These are phyloP conservation scores for Striga asiatica DNA, from an alignment of 257 asterid genomes.

Conservation along the genomic window DNA sequence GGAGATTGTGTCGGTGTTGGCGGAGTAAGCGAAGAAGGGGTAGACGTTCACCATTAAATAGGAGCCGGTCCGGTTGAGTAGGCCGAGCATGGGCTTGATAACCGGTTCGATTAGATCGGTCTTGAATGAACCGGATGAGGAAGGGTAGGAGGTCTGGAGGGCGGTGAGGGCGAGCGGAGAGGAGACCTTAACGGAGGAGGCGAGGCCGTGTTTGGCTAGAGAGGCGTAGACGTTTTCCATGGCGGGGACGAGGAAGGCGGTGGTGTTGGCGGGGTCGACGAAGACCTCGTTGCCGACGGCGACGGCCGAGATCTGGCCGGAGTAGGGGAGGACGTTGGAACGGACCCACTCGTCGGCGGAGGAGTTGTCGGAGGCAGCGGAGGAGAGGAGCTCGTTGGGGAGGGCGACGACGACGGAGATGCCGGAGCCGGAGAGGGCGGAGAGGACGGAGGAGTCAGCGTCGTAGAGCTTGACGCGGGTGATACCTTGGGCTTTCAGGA, in stretches of 20 bases:
- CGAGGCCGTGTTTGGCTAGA: constrained; percentile 31
- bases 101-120: constrained; percentile 56
- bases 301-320: constrained; percentile 51
- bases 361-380: constrained; percentile 41
- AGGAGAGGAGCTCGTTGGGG: constrained; percentile 63
- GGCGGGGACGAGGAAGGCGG: constrained; percentile 66
- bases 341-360: constrained; percentile 72
- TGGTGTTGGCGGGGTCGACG: constrained; percentile 47
- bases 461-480: constrained; percentile 55
- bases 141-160: constrained; percentile 53
- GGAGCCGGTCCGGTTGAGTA: constrained; percentile 49
- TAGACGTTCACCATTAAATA: constrained; percentile 65
- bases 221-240: constrained; percentile 67
- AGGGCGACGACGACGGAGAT: constrained; percentile 63
- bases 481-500: constrained; percentile 53
- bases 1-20: constrained; percentile 51
- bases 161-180: constrained; percentile 75
- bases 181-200: constrained; percentile 39
- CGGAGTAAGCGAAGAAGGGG: constrained; percentile 64
- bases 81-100: constrained; percentile 62
- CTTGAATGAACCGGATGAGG: constrained; percentile 72
- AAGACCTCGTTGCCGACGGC: constrained; percentile 86
- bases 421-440: constrained; percentile 57
- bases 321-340: constrained; percentile 44
- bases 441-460: constrained; percentile 56